Base-by-base conservation (phyloP, 2,329 filamentous ascomycete species). In the Zopfia rhizophila region DNA sequence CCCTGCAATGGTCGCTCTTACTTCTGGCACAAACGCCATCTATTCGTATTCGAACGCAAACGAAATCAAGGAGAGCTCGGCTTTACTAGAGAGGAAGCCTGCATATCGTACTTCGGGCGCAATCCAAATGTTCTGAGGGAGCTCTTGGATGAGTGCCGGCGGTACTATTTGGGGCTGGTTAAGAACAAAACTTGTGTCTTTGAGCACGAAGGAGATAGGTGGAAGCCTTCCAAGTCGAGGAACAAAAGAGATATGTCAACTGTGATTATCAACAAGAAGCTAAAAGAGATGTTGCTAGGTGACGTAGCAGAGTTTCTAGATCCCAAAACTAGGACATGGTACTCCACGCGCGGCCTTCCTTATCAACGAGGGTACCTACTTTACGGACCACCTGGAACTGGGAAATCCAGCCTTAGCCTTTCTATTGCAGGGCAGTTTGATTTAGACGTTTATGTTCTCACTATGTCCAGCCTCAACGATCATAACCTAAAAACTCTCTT, bases 221-320 rank as follows among this genome's bases (percentile, higher is more conserved):
- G 28, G 41, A 53, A 49, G 38, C 3, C 31, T 24, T 53, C 45
- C 7, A 55, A 41, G 21, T 28, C 24, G 21, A 55, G 12, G 22
- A 28, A 3, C 13, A 55, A 53, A 30, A 53, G 52, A 49, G 30
- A 53, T 3, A 45, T 43, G 19, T 44, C 38, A 32, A 91, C 88
- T 0, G 88, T 93, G 2, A 85, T 91, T 11, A 77, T 93, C 5
- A 87, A 90, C 55, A 73, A 78, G 8, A 69, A 78, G 39, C 81
- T 88, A 61, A 91, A 91, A 70, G 72, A 79, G 4, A 76, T 79
- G 33, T 75, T 92, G 4, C 68, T 91, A 11, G 73, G 75, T 14
- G 88, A 92, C 60, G 85, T 91, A 57, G 86, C 88, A 53, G 88
- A 91, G 59, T 92, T 89, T 52, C 75, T 92, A 1, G 82, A 89